Conservation (phyloP, 164 flowering plant genomes). For the Taxillus chinensis region DNA sequence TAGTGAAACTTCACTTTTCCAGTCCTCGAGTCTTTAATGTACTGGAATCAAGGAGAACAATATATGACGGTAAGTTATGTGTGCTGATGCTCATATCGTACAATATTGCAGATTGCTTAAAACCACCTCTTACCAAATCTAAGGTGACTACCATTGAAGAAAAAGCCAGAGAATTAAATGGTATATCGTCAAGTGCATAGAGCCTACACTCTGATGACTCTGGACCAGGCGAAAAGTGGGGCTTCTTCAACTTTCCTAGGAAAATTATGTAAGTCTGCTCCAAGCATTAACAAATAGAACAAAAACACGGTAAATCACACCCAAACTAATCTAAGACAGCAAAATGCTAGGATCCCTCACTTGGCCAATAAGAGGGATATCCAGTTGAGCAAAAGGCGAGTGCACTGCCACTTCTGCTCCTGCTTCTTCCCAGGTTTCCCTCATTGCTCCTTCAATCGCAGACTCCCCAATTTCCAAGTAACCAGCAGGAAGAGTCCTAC, state of each 20-base stretch:
- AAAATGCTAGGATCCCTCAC: constrained; percentile 25
- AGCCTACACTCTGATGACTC: constrained; percentile 84
- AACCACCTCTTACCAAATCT: constrained; percentile 46
- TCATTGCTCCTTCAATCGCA: constrained; percentile 81
- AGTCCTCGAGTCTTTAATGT: constrained; percentile 58
- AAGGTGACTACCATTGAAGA: constrained; percentile 82
- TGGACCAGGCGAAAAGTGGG: constrained; percentile 82
- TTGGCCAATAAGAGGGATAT: constrained; percentile 92
- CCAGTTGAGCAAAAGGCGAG: constrained; percentile 87
- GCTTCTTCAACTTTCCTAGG: constrained; percentile 67
- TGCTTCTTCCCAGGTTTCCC: constrained; percentile 97
- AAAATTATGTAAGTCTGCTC: constrained; percentile 83
- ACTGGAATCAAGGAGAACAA: constrained; percentile 34
- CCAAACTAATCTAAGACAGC: constrained; percentile 5
- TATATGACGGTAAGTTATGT: background rate
- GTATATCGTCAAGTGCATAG: constrained; percentile 72
- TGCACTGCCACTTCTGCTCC: constrained; percentile 78
- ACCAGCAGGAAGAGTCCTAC: constrained; percentile 99
- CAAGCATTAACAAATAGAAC: constrained; percentile 14
- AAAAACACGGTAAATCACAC: constrained; percentile 4
- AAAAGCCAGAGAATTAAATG: constrained; percentile 86
- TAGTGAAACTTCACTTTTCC: constrained; percentile 73
- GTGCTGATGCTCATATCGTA: background rate
- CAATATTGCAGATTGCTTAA: background rate
- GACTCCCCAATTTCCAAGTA: constrained; percentile 97